Conservation (phyloP, 495 filamentous ascomycete species). For the Penicillium roqueforti region DNA sequence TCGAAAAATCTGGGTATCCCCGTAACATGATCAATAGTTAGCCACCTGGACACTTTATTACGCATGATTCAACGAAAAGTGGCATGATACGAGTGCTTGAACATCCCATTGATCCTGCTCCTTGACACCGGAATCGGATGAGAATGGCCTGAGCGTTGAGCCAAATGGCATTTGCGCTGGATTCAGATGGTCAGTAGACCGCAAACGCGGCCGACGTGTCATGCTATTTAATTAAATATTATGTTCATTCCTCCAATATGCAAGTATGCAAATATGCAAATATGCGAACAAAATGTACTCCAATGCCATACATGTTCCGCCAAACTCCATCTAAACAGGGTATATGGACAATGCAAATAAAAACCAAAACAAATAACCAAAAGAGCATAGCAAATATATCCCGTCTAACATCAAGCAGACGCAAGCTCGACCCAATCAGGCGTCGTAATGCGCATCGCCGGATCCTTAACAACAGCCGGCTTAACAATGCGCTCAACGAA, state of each 20-base stretch:
- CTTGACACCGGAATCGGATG: too few relatives aligned
- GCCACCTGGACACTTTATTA: too few relatives aligned
- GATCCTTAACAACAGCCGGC: constrained; percentile 43
- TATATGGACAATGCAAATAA: constrained; percentile 16
- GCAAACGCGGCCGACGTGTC: too few relatives aligned
- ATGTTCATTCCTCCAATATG: background rate
- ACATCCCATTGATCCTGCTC: too few relatives aligned
- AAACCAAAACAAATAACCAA: constrained; percentile 3
- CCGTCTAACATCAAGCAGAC: constrained; percentile 4
- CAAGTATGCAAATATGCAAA: too few relatives aligned
- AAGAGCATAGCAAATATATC: constrained; percentile 1
- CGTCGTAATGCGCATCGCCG: constrained; percentile 31
- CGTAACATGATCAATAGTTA: too few relatives aligned
- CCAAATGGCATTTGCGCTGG: too few relatives aligned
- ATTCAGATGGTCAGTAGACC: too few relatives aligned
- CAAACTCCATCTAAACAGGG: constrained; percentile 17
- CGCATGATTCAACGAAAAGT: too few relatives aligned
- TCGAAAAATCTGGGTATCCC: too few relatives aligned
- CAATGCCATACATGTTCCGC: constrained; percentile 1
- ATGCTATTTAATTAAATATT: background rate
- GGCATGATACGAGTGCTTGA: too few relatives aligned
- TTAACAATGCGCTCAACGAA: constrained; percentile 41
- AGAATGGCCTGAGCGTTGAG: too few relatives aligned
- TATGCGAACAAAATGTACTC: background rate
- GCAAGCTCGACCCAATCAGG: constrained; percentile 32